These are phyloP conservation scores for Rhodosporidiobolus odoratus DNA, from an alignment of 768 basidiomycete genomes.

Conservation along the genomic window DNA sequence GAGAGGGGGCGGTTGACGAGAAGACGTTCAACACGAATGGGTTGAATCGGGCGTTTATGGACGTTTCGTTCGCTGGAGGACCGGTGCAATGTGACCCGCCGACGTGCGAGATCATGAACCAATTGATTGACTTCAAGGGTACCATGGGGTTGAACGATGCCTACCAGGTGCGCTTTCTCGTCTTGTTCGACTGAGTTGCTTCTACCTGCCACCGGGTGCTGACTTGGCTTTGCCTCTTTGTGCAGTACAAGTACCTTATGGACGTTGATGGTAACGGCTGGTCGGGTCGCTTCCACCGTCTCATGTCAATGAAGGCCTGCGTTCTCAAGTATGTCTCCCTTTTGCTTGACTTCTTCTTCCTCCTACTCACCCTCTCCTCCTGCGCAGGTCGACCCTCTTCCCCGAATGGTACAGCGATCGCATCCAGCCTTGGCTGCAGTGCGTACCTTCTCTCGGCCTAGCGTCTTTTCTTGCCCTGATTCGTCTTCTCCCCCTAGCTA, in stretches of 20 bases:
- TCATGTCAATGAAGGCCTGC: constrained; percentile 75
- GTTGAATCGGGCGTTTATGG: constrained; percentile 77
- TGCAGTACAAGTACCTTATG: constrained; percentile 78
- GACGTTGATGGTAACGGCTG: constrained; percentile 96
- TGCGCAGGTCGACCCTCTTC: constrained; percentile 84
- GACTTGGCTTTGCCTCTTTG: constrained; percentile 56
- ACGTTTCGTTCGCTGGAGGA: constrained; percentile 76
- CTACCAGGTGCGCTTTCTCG: constrained; percentile 20
- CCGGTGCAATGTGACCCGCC: constrained; percentile 61
- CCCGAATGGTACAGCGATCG: constrained; percentile 84
- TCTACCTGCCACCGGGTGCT: constrained; percentile 50
- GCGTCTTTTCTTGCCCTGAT: not conserved
- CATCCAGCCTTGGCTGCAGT: constrained; percentile 76
- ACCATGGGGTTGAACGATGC: constrained; percentile 41
- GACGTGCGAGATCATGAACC: constrained; percentile 41
- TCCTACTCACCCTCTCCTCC: too few relatives aligned
- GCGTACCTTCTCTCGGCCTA: not conserved
- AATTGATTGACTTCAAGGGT: constrained; percentile 40
- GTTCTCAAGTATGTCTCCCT: too few relatives aligned
- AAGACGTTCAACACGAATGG: constrained; percentile 7
- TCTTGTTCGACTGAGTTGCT: constrained; percentile 53
- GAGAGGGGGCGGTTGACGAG: constrained; percentile 54
- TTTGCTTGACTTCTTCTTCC: too few relatives aligned
- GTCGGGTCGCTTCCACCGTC: constrained; percentile 57
- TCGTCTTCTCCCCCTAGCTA: constrained; percentile 3